These are phyloP conservation scores for Termitomyces heimii DNA, from an alignment of 768 basidiomycete species.

Conservation along the genomic window DNA sequence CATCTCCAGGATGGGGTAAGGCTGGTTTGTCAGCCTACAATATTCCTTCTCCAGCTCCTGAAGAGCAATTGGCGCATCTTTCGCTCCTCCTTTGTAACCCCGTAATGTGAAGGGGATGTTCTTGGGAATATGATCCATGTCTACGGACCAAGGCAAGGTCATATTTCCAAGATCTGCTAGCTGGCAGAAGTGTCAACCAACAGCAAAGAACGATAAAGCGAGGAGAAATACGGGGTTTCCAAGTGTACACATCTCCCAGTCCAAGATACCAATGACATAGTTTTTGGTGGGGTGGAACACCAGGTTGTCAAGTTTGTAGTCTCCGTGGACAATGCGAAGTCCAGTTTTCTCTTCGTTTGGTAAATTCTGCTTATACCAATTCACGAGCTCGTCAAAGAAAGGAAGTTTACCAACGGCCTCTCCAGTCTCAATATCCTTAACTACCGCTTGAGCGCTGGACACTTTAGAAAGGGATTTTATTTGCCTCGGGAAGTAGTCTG, in stretches of 20 bases:
- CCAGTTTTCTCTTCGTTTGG: conserved; percentile 76
- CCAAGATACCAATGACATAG: conserved; percentile 88
- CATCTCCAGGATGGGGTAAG: conserved; percentile 78
- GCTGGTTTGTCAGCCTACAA: conserved; percentile 55
- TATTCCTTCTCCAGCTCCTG: conserved; percentile 81
- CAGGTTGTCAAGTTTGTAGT: conserved; percentile 97
- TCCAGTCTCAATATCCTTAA: conserved; percentile 59
- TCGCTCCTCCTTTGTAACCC: conserved; percentile 59
- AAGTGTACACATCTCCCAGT: conserved; percentile 97
- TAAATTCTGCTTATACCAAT: conserved; percentile 70
- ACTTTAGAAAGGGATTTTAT: conserved; percentile 84
- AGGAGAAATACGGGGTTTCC: conserved; percentile 72
- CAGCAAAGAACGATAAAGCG: not conserved
- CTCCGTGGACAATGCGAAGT: conserved; percentile 89
- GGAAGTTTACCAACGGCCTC: conserved; percentile 67
- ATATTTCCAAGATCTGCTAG: conserved; percentile 90
- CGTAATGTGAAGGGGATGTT: conserved; percentile 25
- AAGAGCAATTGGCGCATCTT: conserved; percentile 54
- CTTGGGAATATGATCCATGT: conserved; percentile 31
- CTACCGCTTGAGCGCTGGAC: conserved; percentile 70
- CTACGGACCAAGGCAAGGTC: conserved; percentile 76
- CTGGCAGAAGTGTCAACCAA: conserved; percentile 21
- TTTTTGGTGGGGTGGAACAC: conserved; percentile 93
- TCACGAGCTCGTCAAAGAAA: conserved; percentile 60
- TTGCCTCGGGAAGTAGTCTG: conserved; percentile 89